Evolutionary conservation across 2,329 filamentous ascomycete genomes (phyloP).

Genomic region (Didymella segeticola): DNA sequence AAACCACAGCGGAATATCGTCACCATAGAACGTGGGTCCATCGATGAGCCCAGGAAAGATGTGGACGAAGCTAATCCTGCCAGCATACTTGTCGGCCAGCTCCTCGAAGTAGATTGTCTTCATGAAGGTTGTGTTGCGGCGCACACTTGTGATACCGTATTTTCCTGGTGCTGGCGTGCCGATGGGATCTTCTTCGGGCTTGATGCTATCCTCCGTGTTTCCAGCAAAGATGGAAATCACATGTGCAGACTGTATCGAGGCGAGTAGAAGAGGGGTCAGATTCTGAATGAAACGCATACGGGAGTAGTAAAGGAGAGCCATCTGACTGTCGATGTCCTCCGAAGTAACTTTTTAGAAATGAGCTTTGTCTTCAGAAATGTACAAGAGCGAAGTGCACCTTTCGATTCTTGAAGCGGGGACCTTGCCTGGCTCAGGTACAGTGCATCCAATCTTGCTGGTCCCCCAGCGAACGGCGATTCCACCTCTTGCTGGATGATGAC

Average conservation of each 20-base stretch:
- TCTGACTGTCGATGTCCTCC: conserved; percentile 47
- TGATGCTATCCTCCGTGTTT: conserved; percentile 34
- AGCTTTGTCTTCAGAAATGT: not conserved
- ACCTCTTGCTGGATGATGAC: conserved; percentile 38
- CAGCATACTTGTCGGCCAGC: conserved; percentile 31
- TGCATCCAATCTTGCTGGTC: conserved; percentile 41
- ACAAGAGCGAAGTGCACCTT: conserved; percentile 53
- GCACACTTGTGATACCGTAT: conserved; percentile 38
- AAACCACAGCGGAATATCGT: conserved; percentile 40
- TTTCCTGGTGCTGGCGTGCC: conserved; percentile 25
- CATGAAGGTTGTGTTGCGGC: conserved; percentile 43
- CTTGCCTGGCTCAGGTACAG: conserved; percentile 43
- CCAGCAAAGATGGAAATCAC: conserved; percentile 48
- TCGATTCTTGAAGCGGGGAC: conserved; percentile 48
- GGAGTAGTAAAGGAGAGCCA: conserved; percentile 45
- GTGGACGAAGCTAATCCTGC: conserved; percentile 40
- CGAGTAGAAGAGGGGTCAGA: conserved; percentile 45
- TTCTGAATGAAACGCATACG: conserved; percentile 50
- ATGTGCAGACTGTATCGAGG: conserved; percentile 26
- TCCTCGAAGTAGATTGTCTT: conserved; percentile 40
- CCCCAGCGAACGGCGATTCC: conserved; percentile 24
- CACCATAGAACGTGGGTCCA: conserved; percentile 34
- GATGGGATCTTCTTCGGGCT: conserved; percentile 35
- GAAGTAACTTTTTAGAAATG: conserved; percentile 38
- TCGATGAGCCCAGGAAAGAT: conserved; percentile 45